Base-by-base conservation (phyloP, 1,139 yeast genomes). In the Zygosaccharomyces pseudobailii region DNA sequence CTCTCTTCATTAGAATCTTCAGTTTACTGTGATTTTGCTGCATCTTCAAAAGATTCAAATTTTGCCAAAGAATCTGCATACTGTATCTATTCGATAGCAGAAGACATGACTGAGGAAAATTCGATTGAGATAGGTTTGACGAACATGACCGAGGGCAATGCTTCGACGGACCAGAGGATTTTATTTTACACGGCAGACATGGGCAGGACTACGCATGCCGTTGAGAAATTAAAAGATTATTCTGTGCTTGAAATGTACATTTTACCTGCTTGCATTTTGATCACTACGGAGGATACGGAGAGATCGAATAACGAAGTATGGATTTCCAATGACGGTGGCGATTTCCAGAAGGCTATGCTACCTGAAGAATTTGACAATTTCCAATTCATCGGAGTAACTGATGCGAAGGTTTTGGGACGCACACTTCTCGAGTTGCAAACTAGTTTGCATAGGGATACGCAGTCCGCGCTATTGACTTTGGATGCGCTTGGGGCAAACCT, bases 401-500 rank as follows among this genome's bases (percentile, higher is more conserved):
- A 24, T 24, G 28, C 6, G 28, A 24, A 24, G 9, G 28, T 24
- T 24, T 9, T 24, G 28, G 28, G 28, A 24, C 28, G 6, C 6
- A 24, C 28, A 24, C 28, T 24, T 24, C 28, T 24, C 28, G 9
- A 24, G 6, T 31, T 36, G 8, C 56, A 58, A 36, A 60, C 53
- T 35, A 30, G 48, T 13, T 39, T 49, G 10, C 9, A 24, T 24
- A 10, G 37, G 21, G 32, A 34, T 21, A 34, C 39, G 7, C 40
- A 50, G 5, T 43, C 55, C 24, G 51, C 51, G 24, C 40, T 56
- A 4, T 47, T 56, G 20, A 50, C 57, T 2, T 62, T 66, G n/a
- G 66, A 62, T 49, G 57, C 65, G 9, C 49, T 56, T 1, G 67
- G 67, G 2, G 47, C 54, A 5, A 63, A 57, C 37, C 62, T 63